Evolutionary conservation across 2,329 filamentous ascomycete genomes (phyloP), one percentile per base, ranked within the genome.

Genomic region (Hawksworthiomyces lignivorus): DNA sequence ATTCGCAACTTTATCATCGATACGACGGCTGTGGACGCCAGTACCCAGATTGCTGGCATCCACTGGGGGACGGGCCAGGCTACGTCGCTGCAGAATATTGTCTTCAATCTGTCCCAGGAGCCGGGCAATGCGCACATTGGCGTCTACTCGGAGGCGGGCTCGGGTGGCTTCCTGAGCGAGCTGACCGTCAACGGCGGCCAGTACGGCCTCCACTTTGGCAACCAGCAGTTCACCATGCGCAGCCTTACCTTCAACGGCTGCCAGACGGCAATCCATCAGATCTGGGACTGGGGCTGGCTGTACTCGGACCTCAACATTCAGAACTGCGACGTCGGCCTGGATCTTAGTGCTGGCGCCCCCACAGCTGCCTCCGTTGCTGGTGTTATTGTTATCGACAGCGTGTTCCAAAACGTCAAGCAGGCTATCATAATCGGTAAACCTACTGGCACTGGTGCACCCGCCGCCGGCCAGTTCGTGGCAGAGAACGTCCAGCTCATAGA

Each of bases 231-330:
- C 56, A 84, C 80, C 12, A 76, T 77, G 31, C 71, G 79, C 17
- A 83, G 84, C 54, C 56, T 84, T 48, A 77, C 70, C 17, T 82
- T 87, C 62, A 73, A 73, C 50, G 66, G 71, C 47, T 76, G 76
- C 51, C 65, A 77, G 51, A 82, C 78, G 9, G 83, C 78, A 34
- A 75, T 86, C 43, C 74, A 70, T 57, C 78, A 84, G 67, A 72
- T 80, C 48, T 87, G 83, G 82, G 76, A 83, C 58, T 87, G 83
- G 83, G 73, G 77, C 4, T 87, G 80, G 79, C 80, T 75, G 9
- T 84, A 84, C 65, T 82, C 83, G 61, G 76, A 72, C 22, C 54
- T 84, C 19, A 64, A 59, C 20, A 75, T 86, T 59, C 70, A 75
- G 54, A 70, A 80, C 54, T 83, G 80, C 55, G 63, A 63, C 8